A percentile compares a stretch with the other conserved stretches of the same genome.
Conservation (phyloP, 768 basidiomycete genomes). For the Amanita muscaria region DNA sequence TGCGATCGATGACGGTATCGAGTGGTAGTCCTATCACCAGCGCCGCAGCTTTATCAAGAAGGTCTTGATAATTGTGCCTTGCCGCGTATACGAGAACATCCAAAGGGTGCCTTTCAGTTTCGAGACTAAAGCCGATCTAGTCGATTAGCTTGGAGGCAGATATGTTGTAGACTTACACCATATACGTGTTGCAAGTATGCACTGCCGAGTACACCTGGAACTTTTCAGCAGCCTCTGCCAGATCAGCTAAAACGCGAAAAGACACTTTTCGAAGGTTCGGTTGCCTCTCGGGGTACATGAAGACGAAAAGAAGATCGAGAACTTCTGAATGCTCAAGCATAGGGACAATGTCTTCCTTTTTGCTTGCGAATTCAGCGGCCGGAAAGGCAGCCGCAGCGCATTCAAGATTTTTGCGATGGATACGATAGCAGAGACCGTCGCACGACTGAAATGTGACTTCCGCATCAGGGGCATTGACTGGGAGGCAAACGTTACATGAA, state of each 20-base stretch:
- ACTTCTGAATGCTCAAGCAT: slow-evolving; percentile 4
- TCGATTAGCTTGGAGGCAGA: not conserved
- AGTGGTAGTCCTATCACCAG: slow-evolving; percentile 5
- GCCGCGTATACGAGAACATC: slow-evolving; percentile 16
- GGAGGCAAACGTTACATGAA: no score
- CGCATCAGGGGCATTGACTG: slow-evolving; percentile 9
- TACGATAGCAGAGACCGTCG: slow-evolving; percentile 10
- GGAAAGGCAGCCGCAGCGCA: slow-evolving; percentile 12
- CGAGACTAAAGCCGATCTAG: slow-evolving; percentile 5
- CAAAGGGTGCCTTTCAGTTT: slow-evolving; percentile 12
- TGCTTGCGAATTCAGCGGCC: slow-evolving; percentile 2
- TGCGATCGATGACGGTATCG: not conserved
- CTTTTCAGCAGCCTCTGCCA: slow-evolving; percentile 10
- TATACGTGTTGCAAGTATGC: slow-evolving; percentile 13
- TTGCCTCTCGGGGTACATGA: slow-evolving; percentile 16
- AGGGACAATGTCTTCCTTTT: not conserved
- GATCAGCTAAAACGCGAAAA: slow-evolving; percentile 10
- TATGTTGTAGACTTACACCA: not conserved
- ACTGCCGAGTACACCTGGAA: slow-evolving; percentile 16
- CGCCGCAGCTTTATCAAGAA: slow-evolving; percentile 15
- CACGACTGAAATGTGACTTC: slow-evolving; percentile 12
- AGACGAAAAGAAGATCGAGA: slow-evolving; percentile 14
- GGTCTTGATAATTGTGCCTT: slow-evolving; percentile 14
- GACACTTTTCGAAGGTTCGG: slow-evolving; percentile 12
- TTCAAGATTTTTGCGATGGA: slow-evolving; percentile 14